Evolutionary conservation across 1,139 yeast genomes (phyloP), one percentile per base, ranked within the genome.

Genomic region (Suhomyces taliae): DNA sequence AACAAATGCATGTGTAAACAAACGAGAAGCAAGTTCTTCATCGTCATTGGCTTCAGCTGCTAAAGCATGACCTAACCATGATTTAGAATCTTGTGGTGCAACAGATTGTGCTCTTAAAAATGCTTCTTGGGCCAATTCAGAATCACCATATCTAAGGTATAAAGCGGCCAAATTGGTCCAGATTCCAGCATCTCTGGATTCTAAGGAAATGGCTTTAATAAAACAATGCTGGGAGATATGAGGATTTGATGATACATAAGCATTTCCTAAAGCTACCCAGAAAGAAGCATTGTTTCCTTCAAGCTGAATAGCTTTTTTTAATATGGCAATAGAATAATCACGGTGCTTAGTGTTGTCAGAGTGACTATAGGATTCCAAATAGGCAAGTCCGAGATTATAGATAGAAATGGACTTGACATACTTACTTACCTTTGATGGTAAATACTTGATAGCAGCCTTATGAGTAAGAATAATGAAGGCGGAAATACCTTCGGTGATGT

Each of bases 21-120:
- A 64, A 15, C 74, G 72, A 8, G 76, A 65, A 0, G 96, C 84
- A 12, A 70, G 72, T 2, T 62, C 67, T 2, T 51, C 54, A 38
- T 86, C 79, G 0, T 90, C 93, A n/a, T 66, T 59, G 1, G 79
- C 79, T 47, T 81, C 81, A 1, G 84, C 78, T 0, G 87, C 70
- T 34, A 91, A 65, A 0, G 97, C 98, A 59, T 85, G 82, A 1
- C 97, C 97, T 36, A 88, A 64, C 98, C 99, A 93, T 0, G 97
- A 80, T n/a, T 74, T 73, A 0, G 88, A 75, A 47, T 76, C 79
- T 44, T 84, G 87, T 1, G 99, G 97, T 2, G 93, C 87, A 9
- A 88, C 72, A 14, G 96, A 83, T 55, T 89, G 95, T 0, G 95
- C 86, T 54, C 89, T 79, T 41, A 77, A 70, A 53, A 87, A 83